phyloP scores from a whole-genome alignment of 2,329 filamentous ascomycete species.

The Kalaharituber pfeilii region DNA sequence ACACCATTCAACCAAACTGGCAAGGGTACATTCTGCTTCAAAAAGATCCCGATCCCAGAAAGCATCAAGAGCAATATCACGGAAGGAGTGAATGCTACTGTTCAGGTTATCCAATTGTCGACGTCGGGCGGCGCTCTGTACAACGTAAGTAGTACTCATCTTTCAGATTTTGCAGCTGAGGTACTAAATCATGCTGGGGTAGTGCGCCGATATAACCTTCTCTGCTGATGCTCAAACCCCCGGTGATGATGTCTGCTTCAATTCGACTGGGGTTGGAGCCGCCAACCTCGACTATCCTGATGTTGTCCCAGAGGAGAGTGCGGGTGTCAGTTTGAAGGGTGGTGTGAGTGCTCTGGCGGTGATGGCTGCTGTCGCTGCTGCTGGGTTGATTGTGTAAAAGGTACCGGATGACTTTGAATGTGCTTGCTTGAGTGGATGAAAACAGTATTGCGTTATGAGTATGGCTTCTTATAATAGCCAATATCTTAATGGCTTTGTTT shows the following conservation, averaged over 20 bases:
- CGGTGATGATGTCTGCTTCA: slow-evolving; percentile 37
- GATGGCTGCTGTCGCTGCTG: not conserved
- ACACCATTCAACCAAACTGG: slow-evolving; percentile 33
- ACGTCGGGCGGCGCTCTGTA: slow-evolving; percentile 30
- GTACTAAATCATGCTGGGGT: not conserved
- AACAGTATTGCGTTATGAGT: too few relatives aligned
- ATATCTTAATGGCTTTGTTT: too few relatives aligned
- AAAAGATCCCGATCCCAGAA: slow-evolving; percentile 25
- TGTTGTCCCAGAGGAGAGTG: not conserved
- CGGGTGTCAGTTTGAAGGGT: not conserved
- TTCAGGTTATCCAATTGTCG: slow-evolving; percentile 32
- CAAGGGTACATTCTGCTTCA: slow-evolving; percentile 32
- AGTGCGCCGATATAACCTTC: slow-evolving; percentile 62
- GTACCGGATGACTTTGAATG: too few relatives aligned
- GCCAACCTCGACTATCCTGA: slow-evolving; percentile 22
- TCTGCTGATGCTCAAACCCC: slow-evolving; percentile 34
- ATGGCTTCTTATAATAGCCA: too few relatives aligned
- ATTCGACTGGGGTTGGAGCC: slow-evolving; percentile 38
- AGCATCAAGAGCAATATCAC: slow-evolving; percentile 19
- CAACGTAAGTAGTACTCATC: slow-evolving; percentile 28
- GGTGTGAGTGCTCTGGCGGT: not conserved
- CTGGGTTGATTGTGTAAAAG: not conserved
- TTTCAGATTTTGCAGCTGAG: not conserved
- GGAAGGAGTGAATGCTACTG: slow-evolving; percentile 29
- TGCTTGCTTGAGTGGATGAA: too few relatives aligned